Conservation (phyloP, 2,329 filamentous ascomycete genomes). For the Penicillium sp. region DNA sequence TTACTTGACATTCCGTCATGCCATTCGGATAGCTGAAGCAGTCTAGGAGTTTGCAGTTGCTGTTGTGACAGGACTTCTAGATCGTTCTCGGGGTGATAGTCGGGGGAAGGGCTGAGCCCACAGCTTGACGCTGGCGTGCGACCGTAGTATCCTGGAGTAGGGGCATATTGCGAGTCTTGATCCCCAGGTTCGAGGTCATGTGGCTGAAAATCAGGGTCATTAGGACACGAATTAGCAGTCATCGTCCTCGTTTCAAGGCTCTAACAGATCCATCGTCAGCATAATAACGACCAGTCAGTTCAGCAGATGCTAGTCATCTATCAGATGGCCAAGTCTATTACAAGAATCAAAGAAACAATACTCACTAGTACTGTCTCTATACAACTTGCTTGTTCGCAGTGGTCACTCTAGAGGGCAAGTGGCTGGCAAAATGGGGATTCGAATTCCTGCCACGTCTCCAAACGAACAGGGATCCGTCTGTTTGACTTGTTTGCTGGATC, state of each 20-base stretch:
- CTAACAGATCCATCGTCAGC: not conserved
- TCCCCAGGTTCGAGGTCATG: not conserved
- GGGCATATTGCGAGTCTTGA: too few relatives aligned
- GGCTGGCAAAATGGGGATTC: not conserved
- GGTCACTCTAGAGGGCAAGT: not conserved
- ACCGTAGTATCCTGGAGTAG: not conserved
- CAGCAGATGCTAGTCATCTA: not conserved
- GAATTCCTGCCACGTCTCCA: not conserved
- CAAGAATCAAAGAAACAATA: not conserved
- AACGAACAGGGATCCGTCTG: not conserved
- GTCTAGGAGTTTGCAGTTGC: not conserved
- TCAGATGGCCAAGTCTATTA: not conserved
- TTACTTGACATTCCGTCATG: not conserved
- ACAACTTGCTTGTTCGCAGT: not conserved
- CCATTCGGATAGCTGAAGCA: conserved; percentile 5
- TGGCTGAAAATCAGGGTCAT: not conserved
- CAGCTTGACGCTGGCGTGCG: not conserved
- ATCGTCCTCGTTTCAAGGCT: not conserved
- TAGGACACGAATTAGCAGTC: not conserved
- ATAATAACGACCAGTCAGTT: not conserved
- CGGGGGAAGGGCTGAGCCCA: not conserved
- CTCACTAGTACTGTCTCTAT: conserved; percentile 1
- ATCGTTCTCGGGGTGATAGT: not conserved
- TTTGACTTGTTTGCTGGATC: conserved; percentile 6
- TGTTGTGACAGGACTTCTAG: not conserved